A percentile compares a stretch with the other conserved stretches of the same genome.
Conservation (phyloP, 2,329 filamentous ascomycete genomes). For the Ustilaginoidea virens region DNA sequence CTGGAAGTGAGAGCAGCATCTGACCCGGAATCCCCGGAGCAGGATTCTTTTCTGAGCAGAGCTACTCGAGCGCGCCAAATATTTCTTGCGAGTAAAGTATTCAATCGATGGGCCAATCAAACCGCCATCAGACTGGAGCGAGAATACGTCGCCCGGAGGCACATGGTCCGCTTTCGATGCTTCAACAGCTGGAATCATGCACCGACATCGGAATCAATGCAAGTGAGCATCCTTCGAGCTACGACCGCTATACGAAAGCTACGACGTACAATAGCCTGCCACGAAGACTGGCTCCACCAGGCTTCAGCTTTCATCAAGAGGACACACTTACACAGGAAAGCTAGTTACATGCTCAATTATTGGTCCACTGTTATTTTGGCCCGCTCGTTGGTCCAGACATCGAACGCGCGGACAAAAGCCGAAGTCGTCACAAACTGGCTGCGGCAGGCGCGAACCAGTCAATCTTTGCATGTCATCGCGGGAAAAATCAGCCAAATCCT, state of each 20-base stretch:
- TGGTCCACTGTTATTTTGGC: constrained; percentile 2
- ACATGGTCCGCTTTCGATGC: constrained; percentile 46
- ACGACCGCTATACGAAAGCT: constrained; percentile 18
- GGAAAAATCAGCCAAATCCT: background rate
- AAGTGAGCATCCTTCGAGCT: constrained; percentile 14
- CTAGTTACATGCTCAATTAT: constrained; percentile 3
- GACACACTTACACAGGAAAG: constrained; percentile 9
- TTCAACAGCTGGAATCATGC: constrained; percentile 21
- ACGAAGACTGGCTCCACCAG: constrained; percentile 13
- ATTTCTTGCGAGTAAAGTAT: constrained; percentile 32
- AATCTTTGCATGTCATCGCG: background rate
- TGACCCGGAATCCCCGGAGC: constrained; percentile 2
- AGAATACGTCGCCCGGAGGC: constrained; percentile 52
- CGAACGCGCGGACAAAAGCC: background rate
- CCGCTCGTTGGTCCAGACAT: background rate
- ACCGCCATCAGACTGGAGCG: constrained; percentile 49
- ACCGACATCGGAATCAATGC: constrained; percentile 15
- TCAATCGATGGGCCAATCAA: constrained; percentile 44
- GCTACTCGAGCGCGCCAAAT: constrained; percentile 49
- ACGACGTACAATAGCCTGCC: constrained; percentile 13
- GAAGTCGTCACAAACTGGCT: constrained; percentile 1
- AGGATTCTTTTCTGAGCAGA: constrained; percentile 23
- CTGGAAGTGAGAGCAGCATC: background rate
- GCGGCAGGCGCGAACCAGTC: background rate
- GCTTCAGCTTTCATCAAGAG: constrained; percentile 11